Percentiles rank a stretch among this genome's conserved stretches.
phyloP scores from a whole-genome alignment of 495 filamentous ascomycete species.

The Aspergillus panamensis region DNA sequence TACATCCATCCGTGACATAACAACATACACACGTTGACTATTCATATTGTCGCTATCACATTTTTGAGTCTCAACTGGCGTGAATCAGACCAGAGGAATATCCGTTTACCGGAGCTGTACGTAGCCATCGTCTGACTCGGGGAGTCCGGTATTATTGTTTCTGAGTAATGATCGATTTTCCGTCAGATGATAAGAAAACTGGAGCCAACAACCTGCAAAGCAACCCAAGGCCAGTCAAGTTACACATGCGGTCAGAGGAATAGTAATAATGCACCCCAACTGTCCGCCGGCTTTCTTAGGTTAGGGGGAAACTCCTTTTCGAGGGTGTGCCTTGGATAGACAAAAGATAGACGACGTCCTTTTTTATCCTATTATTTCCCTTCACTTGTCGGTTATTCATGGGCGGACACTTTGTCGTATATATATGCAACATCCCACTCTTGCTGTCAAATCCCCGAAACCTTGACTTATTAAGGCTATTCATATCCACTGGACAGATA shows the following conservation, averaged over 20 bases:
- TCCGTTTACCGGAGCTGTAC: background rate
- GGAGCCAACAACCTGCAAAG: conserved; percentile 3
- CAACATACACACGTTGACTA: background rate
- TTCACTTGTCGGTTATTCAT: background rate
- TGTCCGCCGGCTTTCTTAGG: background rate
- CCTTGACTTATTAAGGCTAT: background rate
- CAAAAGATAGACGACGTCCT: background rate
- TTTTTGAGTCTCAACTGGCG: background rate
- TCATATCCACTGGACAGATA: background rate
- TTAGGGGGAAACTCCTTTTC: background rate
- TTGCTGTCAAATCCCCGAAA: background rate
- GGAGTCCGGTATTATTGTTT: background rate
- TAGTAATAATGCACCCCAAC: background rate
- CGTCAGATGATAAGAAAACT: background rate
- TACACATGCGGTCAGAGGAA: background rate
- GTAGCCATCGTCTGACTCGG: background rate
- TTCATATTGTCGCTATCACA: background rate
- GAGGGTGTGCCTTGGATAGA: background rate
- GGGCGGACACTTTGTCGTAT: background rate
- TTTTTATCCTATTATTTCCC: background rate
- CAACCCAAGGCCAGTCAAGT: conserved; percentile 3
- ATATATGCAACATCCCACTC: conserved; percentile 14
- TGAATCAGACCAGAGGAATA: background rate
- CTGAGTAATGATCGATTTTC: background rate
- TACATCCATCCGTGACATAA: background rate